Evolutionary conservation across 2,329 filamentous ascomycete species (phyloP).

Genomic region (Colletotrichum neosansevieriae): DNA sequence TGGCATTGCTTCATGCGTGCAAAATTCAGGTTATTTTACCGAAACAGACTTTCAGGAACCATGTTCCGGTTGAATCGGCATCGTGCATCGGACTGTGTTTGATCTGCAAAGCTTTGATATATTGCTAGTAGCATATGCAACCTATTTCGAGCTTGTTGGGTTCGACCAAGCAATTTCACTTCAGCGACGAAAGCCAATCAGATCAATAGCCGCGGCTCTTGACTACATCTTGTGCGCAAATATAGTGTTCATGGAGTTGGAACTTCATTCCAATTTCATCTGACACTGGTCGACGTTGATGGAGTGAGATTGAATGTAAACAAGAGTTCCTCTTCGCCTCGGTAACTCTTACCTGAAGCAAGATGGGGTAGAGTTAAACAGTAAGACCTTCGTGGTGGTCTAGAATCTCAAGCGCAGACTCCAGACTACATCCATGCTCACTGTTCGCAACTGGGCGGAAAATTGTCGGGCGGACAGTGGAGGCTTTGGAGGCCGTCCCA

Average conservation of each 20-base stretch:
- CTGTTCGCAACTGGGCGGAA: too few species aligned
- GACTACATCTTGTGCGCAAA: too few species aligned
- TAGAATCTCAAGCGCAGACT: neutral
- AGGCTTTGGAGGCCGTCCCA: neutral
- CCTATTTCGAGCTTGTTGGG: neutral
- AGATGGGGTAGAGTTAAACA: neutral
- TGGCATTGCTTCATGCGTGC: constrained; percentile 17
- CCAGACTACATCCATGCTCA: neutral
- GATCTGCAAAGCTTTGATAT: neutral
- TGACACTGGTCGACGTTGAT: too few species aligned
- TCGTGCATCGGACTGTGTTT: neutral
- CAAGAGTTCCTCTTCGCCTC: neutral
- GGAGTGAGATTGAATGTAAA: neutral
- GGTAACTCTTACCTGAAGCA: neutral
- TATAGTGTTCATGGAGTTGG: too few species aligned
- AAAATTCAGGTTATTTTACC: too few species aligned
- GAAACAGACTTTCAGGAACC: too few species aligned
- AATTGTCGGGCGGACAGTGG: neutral
- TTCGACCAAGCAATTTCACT: too few species aligned
- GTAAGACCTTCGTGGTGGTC: too few species aligned
- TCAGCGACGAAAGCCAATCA: too few species aligned
- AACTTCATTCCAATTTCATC: too few species aligned
- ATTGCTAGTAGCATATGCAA: neutral
- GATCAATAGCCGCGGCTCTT: too few species aligned
- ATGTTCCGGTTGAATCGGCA: neutral